A percentile compares a stretch with the other conserved stretches of the same genome.
Conservation (phyloP, 495 filamentous ascomycete genomes). For the Pyrenopolyporus hunteri region DNA sequence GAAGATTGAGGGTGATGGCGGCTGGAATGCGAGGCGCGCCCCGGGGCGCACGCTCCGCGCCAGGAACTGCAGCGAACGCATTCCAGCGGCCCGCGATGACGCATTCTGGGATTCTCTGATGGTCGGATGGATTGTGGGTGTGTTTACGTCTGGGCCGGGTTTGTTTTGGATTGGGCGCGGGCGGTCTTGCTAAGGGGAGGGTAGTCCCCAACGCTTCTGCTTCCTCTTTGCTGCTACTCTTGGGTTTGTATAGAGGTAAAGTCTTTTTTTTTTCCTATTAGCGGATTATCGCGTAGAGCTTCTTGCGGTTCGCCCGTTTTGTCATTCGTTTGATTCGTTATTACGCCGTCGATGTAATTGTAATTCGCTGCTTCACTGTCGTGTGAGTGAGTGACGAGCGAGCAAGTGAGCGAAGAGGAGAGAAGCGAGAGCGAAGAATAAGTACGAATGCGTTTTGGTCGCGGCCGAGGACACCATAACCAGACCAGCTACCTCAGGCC, state of each 20-base stretch:
- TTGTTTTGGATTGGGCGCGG: constrained; percentile 9
- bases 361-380: neutral
- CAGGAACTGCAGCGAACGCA: constrained; percentile 30
- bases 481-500: neutral
- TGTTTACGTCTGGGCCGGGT: constrained; percentile 14
- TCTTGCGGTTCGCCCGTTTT: too few species aligned
- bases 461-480: neutral
- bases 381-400: neutral
- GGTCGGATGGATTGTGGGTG: neutral
- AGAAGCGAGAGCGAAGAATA: too few species aligned
- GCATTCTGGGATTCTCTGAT: constrained; percentile 21
- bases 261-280: too few species aligned
- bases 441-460: neutral
- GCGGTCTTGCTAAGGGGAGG: too few species aligned
- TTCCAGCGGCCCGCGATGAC: constrained; percentile 32
- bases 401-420: too few species aligned
- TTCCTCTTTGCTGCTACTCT: too few species aligned
- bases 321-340: too few species aligned
- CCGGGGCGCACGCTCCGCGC: neutral
- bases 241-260: too few species aligned
- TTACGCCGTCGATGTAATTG: too few species aligned
- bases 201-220: too few species aligned
- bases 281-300: too few species aligned
- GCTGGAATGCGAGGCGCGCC: constrained; percentile 33
- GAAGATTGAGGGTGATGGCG: constrained; percentile 7